phyloP scores from a whole-genome alignment of 2,329 filamentous ascomycete species.

The Fusarium odoratissimum region DNA sequence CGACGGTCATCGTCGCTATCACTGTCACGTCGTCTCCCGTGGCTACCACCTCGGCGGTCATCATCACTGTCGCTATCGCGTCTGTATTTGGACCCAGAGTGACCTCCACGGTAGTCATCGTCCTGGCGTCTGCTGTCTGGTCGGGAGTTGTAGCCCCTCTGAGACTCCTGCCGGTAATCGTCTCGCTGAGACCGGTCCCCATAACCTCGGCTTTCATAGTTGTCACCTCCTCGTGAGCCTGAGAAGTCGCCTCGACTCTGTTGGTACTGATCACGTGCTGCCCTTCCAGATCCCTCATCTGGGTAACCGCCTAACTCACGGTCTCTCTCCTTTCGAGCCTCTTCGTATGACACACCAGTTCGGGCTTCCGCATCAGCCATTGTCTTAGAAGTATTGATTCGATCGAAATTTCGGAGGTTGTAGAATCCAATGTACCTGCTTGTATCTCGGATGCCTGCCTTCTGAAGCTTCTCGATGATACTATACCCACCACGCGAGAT shows the following conservation, averaged over 20 bases:
- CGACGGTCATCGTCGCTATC: neutral
- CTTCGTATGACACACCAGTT: conserved; percentile 75
- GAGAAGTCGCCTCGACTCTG: conserved; percentile 21
- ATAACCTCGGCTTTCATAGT: conserved; percentile 21
- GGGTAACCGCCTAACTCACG: conserved; percentile 63
- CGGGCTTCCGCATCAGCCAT: conserved; percentile 70
- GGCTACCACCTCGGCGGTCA: neutral
- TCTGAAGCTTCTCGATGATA: conserved; percentile 78
- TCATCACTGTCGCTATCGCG: conserved; percentile 8
- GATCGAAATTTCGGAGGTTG: conserved; percentile 86
- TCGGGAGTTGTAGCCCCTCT: neutral
- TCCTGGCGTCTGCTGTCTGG: conserved; percentile 2
- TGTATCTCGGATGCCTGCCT: conserved; percentile 76
- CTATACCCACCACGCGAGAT: conserved; percentile 82
- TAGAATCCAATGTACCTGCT: conserved; percentile 83
- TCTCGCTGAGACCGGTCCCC: conserved; percentile 7
- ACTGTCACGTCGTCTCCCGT: neutral
- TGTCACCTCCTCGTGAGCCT: neutral
- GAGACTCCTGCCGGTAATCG: conserved; percentile 1
- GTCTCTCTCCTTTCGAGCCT: conserved; percentile 73
- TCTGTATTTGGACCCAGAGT: neutral
- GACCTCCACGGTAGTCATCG: conserved; percentile 13
- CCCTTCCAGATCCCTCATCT: conserved; percentile 43
- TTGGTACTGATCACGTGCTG: conserved; percentile 19
- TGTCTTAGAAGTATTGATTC: conserved; percentile 76